Evolutionary conservation across 2,329 filamentous ascomycete genomes (phyloP), one percentile per base, ranked within the genome.

Genomic region (Colletotrichum sp.): DNA sequence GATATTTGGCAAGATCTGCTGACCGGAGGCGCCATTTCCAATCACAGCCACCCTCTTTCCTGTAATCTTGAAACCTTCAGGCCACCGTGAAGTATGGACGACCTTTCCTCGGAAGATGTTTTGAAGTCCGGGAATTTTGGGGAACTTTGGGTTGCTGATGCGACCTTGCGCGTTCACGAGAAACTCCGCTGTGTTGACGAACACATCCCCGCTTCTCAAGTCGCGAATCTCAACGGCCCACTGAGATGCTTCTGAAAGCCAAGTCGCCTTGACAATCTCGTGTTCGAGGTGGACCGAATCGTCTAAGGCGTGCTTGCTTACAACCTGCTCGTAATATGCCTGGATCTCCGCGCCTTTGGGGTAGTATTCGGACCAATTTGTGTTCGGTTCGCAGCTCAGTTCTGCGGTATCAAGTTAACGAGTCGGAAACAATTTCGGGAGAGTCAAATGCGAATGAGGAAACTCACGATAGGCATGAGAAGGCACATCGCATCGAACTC

Each of bases 401-500:
- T 78, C 75, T 57, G 52, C 24, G 24, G 18, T 43, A 9, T 43
- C 39, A n/a, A 43, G 18, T n/a, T n/a, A n/a, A n/a, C 8, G 0
- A 10, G 4, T 3, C 6, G 8, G 16, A 43, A 5, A 3, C 18
- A 3, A n/a, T n/a, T 9, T n/a, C 1, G 4, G 8, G 18, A 57
- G 52, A 57, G 12, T 26, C 52, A 57, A 26, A 43, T 57, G 52
- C 13, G 52, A 72, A 26, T 16, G 24, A 7, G 52, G 5, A n/a
- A 30, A 14, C 60, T 76, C 52, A 65, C 71, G 78, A 66, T 79
- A 79, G 3, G 57, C 65, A 39, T 79, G 78, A n/a, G 78, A 78
- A 2, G 78, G 78, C 8, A 79, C 77, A 28, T 79, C 78, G 24
- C 78, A 79, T 6, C 77, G 64, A 5, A 79, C 77, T 14, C 78